Conservation (phyloP, 495 filamentous ascomycete genomes). For the Lasiosphaeriaceae sp. region DNA sequence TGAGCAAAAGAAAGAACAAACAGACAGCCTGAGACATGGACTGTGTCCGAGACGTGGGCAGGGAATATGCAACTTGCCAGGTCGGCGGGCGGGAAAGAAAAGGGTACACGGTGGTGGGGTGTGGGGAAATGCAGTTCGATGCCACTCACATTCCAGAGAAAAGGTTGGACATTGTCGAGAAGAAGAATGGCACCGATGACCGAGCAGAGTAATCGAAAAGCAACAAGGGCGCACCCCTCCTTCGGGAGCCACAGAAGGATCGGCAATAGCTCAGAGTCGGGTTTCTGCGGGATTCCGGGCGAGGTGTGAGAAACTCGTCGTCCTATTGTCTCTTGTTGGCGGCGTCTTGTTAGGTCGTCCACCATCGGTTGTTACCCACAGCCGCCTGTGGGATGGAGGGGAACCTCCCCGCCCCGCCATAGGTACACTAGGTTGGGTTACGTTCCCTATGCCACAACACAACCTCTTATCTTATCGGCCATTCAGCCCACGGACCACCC, state of each 20-base stretch:
- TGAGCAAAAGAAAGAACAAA: no score
- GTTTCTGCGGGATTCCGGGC: not conserved
- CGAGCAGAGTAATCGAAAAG: conserved; percentile 4
- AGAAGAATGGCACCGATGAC: not conserved
- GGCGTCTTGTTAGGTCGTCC: not conserved
- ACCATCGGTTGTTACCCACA: not conserved
- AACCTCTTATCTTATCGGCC: not conserved
- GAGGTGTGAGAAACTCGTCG: not conserved
- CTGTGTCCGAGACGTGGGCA: no score
- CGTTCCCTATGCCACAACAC: no score
- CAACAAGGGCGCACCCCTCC: not conserved
- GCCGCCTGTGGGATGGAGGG: no score
- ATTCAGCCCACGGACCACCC: not conserved
- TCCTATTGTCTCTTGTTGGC: not conserved
- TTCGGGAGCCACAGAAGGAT: not conserved
- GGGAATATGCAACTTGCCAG: not conserved
- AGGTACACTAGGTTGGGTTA: no score
- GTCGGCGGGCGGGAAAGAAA: no score
- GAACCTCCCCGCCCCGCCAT: no score
- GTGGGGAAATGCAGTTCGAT: conserved; percentile 6
- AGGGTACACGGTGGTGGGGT: conserved; percentile 11
- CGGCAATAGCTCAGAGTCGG: not conserved
- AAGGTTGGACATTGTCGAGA: conserved; percentile 63
- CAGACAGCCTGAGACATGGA: no score
- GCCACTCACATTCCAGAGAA: conserved; percentile 75